These are phyloP conservation scores for Acacia concinna DNA, from an alignment of 331 rosid genomes.

Conservation along the genomic window DNA sequence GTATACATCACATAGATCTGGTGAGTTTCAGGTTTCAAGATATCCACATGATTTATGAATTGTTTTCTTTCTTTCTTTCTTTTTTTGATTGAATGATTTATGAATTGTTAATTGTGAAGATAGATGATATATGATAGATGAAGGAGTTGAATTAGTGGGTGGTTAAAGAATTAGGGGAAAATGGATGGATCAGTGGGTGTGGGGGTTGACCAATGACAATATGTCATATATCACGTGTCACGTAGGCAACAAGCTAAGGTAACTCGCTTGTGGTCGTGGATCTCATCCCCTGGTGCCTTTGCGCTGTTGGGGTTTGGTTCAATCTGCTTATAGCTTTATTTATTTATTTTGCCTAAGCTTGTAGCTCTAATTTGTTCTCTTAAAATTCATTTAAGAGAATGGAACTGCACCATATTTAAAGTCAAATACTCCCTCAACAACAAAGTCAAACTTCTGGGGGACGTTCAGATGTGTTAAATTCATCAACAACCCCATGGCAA, in stretches of 20 bases:
- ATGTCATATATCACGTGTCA: neutral
- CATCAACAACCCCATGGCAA: neutral
- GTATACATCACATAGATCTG: neutral
- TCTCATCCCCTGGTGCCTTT: neutral
- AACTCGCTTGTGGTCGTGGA: neutral
- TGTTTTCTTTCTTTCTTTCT: too few species aligned
- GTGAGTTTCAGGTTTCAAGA: neutral
- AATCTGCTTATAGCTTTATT: too few species aligned
- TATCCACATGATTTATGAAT: neutral
- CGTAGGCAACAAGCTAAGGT: neutral
- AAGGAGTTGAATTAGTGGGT: constrained; percentile 11
- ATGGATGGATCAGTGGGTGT: neutral
- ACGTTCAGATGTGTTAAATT: neutral
- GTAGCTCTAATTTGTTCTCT: too few species aligned
- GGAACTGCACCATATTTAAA: neutral
- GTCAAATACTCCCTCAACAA: neutral
- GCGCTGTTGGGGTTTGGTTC: neutral
- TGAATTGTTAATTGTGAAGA: neutral
- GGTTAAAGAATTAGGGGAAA: neutral
- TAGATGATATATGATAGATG: too few species aligned
- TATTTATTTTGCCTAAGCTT: too few species aligned
- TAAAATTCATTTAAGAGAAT: neutral
- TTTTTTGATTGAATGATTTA: too few species aligned
- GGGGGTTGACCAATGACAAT: constrained; percentile 25
- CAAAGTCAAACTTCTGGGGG: constrained; percentile 12